Percentiles rank a stretch among this genome's conserved stretches.
These are phyloP conservation scores for Leccinellum rugosiceps DNA, from an alignment of 768 basidiomycete species.

Conservation along the genomic window DNA sequence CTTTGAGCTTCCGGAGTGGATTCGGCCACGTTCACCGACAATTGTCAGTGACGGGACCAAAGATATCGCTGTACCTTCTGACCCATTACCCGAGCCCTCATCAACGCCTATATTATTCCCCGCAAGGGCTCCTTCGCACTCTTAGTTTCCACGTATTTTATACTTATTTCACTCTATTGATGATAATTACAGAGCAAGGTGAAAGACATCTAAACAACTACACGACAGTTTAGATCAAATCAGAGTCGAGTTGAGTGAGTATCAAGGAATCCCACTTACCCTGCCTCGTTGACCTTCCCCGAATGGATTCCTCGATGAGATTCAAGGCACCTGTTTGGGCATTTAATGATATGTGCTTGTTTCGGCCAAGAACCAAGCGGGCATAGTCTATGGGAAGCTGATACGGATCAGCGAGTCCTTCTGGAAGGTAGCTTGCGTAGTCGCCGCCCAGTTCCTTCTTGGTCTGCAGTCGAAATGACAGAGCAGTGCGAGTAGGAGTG, in stretches of 20 bases:
- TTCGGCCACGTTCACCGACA: conserved; percentile 29
- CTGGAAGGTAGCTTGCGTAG: conserved; percentile 46
- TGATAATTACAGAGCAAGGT: neutral
- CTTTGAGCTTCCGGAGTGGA: conserved; percentile 57
- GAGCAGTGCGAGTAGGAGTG: neutral
- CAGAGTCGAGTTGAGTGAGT: neutral
- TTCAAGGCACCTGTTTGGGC: conserved; percentile 39
- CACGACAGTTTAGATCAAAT: neutral
- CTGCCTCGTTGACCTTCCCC: conserved; percentile 4
- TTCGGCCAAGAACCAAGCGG: conserved; percentile 40
- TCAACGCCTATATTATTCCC: conserved; percentile 13
- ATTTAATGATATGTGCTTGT: conserved; percentile 39
- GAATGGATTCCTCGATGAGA: conserved; percentile 32
- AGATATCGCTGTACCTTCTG: conserved; percentile 1
- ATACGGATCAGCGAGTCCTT: conserved; percentile 25
- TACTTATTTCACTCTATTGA: conserved; percentile 27
- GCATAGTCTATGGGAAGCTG: conserved; percentile 41
- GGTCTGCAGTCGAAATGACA: conserved; percentile 21
- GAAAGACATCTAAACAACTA: conserved; percentile 13
- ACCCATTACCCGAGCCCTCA: conserved; percentile 1
- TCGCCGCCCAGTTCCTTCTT: conserved; percentile 46
- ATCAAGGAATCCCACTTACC: conserved; percentile 7
- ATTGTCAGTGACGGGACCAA: conserved; percentile 2
- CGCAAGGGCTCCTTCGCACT: conserved; percentile 3
- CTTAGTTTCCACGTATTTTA: conserved; percentile 24